Conservation (phyloP, 371 early-diverging fungal species). For the Mortierella sp. region DNA sequence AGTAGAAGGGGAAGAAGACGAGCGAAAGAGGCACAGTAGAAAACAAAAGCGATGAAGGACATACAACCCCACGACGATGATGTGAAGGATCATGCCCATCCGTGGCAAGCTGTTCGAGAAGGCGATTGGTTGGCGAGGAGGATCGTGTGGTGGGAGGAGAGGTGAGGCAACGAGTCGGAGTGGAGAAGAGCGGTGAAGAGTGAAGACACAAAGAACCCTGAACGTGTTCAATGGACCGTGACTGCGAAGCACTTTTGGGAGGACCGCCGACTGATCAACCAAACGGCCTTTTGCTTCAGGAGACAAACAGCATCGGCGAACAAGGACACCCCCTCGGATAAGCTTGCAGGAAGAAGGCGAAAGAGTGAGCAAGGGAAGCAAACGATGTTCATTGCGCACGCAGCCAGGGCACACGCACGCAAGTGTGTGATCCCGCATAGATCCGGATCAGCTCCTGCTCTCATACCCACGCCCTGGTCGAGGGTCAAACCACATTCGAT, state of each 20-base stretch:
- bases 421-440: slow-evolving; percentile 1
- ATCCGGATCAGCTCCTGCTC: not conserved
- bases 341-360: not conserved
- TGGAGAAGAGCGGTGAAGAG: not conserved
- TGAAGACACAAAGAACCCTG: not conserved
- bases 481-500: not conserved
- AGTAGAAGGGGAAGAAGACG: not conserved
- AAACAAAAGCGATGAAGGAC: not conserved
- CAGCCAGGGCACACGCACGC: slow-evolving; percentile 9
- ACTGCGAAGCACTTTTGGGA: too few species aligned
- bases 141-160: not conserved
- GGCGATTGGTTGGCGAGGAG: not conserved
- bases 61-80: slow-evolving; percentile 54
- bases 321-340: too few species aligned
- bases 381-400: slow-evolving; percentile 20
- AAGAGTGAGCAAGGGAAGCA: not conserved
- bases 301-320: too few species aligned
- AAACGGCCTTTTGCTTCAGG: too few species aligned
- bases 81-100: slow-evolving; percentile 53
- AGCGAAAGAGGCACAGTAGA: not conserved
- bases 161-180: not conserved
- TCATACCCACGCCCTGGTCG: not conserved
- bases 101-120: not conserved
- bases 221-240: too few species aligned
- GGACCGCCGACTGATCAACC: too few species aligned